Base-by-base conservation (phyloP, 2,329 filamentous ascomycete species). In the Fusarium stilboides region DNA sequence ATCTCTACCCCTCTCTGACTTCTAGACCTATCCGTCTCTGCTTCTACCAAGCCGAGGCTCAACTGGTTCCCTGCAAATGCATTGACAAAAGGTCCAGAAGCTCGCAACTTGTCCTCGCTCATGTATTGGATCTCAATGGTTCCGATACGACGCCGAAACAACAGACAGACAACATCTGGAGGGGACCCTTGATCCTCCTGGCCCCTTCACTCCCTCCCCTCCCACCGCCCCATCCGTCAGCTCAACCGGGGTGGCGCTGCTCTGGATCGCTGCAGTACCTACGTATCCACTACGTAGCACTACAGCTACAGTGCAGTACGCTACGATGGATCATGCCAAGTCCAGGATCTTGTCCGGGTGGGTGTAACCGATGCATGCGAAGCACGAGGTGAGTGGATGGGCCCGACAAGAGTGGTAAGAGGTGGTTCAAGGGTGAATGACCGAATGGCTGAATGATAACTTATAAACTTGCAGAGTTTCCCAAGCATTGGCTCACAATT, bases 401-500 rank as follows among this genome's bases (percentile, higher is more conserved):
- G 22, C 33, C 47, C 31, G 61, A 62, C 56, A 43, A 36, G 56
- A 69, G 36, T 52, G 62, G 57, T 67, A 58, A 67, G 45, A 64
- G 42, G 59, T 36, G 17, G 39, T 26, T 64, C 60, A 51, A 62
- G 65, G 46, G 44, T 65, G 46, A 54, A 57, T 55, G 46, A 54
- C 54, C 28, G 45, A 68, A 69, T 68, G 65, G 61, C 52, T 62
- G 47, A 40, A 46, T 42, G 43, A 28, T 46, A 34, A 45, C 31
- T 45, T 69, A 69, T 69, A 69, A 70, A 66, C 66, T 57, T 65
- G 60, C 26, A 69, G 66, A 55, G 47, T 53, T 69, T 69, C 65
- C 60, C 54, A 56, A 33, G 46, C 50, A 39, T 15, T 59, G 24
- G 15, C 6, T 44, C 45, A 22, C 19, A n/a, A n/a, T 24, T 51